Percentiles rank a stretch among this genome's conserved stretches.
These are phyloP conservation scores for Butyriboletus appendiculatus DNA, from an alignment of 1,284 basidiomycete genomes.

Conservation along the genomic window DNA sequence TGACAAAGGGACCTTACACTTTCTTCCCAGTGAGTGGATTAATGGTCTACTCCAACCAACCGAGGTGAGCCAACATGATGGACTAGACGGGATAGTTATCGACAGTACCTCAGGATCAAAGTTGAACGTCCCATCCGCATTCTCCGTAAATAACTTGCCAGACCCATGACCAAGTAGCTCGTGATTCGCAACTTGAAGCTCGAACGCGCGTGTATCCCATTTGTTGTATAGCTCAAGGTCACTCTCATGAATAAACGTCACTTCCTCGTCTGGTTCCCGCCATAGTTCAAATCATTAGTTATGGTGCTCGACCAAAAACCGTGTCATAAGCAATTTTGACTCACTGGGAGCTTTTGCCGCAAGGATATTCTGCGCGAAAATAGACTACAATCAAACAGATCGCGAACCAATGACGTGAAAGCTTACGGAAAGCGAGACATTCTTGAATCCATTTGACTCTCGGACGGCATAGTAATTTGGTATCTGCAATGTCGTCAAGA, in stretches of 20 bases:
- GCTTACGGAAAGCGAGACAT: conserved; percentile 72
- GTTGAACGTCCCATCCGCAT: conserved; percentile 72
- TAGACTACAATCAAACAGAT: background rate
- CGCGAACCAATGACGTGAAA: background rate
- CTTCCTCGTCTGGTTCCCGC: conserved; percentile 57
- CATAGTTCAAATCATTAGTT: background rate
- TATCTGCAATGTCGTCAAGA: conserved; percentile 45
- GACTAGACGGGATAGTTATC: conserved; percentile 37
- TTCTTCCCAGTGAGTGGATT: conserved; percentile 84
- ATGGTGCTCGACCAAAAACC: background rate
- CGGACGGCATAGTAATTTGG: conserved; percentile 83
- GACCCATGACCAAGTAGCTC: conserved; percentile 80
- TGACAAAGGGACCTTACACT: conserved; percentile 46
- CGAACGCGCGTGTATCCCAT: conserved; percentile 78
- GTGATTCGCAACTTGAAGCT: conserved; percentile 85
- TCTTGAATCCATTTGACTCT: conserved; percentile 82
- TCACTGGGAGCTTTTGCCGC: conserved; percentile 81
- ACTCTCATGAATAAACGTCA: conserved; percentile 80
- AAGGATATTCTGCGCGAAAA: conserved; percentile 62
- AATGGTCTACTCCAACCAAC: conserved; percentile 50
- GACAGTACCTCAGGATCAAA: conserved; percentile 59
- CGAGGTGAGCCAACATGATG: background rate
- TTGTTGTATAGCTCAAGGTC: conserved; percentile 69
- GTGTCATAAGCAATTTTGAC: conserved; percentile 12
- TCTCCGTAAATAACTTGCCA: conserved; percentile 79